Conservation (phyloP, 192 early-diverging fungal genomes). For the Endogone sp. region DNA sequence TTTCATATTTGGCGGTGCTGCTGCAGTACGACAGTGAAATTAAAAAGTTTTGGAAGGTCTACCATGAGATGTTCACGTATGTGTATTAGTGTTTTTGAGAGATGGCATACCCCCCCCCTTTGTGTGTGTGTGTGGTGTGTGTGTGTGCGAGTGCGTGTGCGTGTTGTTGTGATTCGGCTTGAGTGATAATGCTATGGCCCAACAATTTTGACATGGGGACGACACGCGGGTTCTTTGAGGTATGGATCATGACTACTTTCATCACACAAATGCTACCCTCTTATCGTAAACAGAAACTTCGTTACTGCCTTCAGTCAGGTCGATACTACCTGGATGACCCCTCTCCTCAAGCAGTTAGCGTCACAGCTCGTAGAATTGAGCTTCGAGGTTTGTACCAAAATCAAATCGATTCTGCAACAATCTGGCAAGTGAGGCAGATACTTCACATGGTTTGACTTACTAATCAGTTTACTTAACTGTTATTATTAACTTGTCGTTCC, state of each 20-base stretch:
- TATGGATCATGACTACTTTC: too few relatives aligned
- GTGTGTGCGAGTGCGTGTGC: too few relatives aligned
- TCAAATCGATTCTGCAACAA: constrained; percentile 15
- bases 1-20: constrained; percentile 4
- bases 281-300: background rate
- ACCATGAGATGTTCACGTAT: constrained; percentile 2
- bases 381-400: constrained; percentile 7
- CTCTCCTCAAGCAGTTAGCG: background rate
- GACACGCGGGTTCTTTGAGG: too few relatives aligned
- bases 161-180: background rate
- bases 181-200: background rate
- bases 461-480: background rate
- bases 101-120: too few relatives aligned
- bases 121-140: too few relatives aligned
- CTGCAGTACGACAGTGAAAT: background rate
- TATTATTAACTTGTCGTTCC: background rate
- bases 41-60: background rate
- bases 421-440: background rate
- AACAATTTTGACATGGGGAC: background rate
- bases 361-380: background rate
- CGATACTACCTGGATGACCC: background rate
- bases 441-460: background rate
- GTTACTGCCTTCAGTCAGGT: background rate
- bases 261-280: too few relatives aligned
- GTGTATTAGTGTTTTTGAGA: too few relatives aligned